Base-by-base conservation (phyloP, 257 asterid genomes). In the Nicotiana attenuata region DNA sequence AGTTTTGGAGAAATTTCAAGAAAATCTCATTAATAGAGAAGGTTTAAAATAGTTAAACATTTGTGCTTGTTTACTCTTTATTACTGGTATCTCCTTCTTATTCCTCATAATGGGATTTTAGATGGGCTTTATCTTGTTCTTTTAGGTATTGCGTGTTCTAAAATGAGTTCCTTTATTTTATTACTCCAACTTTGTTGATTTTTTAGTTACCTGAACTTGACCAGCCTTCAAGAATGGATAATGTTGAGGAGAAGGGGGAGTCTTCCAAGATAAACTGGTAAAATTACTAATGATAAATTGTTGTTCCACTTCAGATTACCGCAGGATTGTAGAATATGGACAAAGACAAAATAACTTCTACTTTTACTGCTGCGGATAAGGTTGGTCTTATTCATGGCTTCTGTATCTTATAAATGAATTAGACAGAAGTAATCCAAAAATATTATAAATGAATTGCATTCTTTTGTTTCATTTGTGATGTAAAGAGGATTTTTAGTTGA, bases 341-440 rank as follows among this genome's bases (percentile, higher is more conserved):
- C 28, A 26, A 26, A 26, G 1, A 26, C 28, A 26, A 26, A 26
- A 26, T 26, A 92, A 92, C 97, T 84, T 89, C 96, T 35, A 97
- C 92, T 84, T 94, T 95, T 84, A 91, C 92, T 80, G 98, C 98
- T 86, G 98, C 98, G 38, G 98, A 95, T 84, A 95, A 95, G 97
- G 97, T 94, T 78, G 17, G 53, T 50, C 57, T 29, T 33, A 52
- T 31, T 31, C 35, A 31, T 31, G 35, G 35, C n/a, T n/a, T n/a
- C n/a, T n/a, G n/a, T n/a, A n/a, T n/a, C 65, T 60, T 22, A 7
- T 60, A 60, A 20, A 60, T 60, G 65, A 60, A 60, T 60, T n/a
- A 9, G 65, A 60, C 65, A 20, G 29, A 20, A 20, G 28, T 60
- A 28, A 60, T 60, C 65, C 65, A 8, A 60, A 60, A 28, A 60